Evolutionary conservation across 1,139 yeast species (phyloP), one percentile per base, ranked within the genome.

Genomic region (Geotrichum carabidarum): DNA sequence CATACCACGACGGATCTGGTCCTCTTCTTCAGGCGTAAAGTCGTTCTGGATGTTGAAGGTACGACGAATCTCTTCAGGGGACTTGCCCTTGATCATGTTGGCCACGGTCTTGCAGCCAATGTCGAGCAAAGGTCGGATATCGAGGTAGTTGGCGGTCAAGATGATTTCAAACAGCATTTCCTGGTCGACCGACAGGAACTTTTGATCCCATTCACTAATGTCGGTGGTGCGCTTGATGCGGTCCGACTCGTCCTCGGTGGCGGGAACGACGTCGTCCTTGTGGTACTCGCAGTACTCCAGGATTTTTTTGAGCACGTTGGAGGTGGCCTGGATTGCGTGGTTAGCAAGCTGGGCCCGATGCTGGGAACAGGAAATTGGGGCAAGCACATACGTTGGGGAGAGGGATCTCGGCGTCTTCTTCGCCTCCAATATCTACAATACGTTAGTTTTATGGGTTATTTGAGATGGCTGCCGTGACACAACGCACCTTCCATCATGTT

Each of bases 241-340:
- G 50, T 57, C 59, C 15, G 53, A 42, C 36, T 51, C 51, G 30
- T 57, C 57, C 32, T 54, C 59, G 27, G 53, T 43, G n/a, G 55
- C 49, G 18, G 54, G 50, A 18, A 86, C 85, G 32, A 79, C 79
- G 46, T 93, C 86, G 68, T 88, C 88, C 71, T 84, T 86, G 76
- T 94, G 98, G 70, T 93, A 95, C 68, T 89, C 96, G 69, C 98
- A 93, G 95, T 97, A 94, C 70, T 93, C 97, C 57, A 94, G 78
- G 15, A 94, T 95, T 69, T 91, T 91, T 68, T 87, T 82, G 72
- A 94, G 79, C 31, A 93, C 98, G 31, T 88, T 74, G 45, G 78
- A 70, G 49, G 74, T 70, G 37, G 71, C 72, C 64, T 68, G 56
- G 51, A 30, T n/a, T 44, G 15, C 46, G 30, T 15, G 11, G 37